Evolutionary conservation across 352 stramenopile genomes (phyloP), one percentile per base, ranked within the genome.

Genomic region (Plasmopara muralis): DNA sequence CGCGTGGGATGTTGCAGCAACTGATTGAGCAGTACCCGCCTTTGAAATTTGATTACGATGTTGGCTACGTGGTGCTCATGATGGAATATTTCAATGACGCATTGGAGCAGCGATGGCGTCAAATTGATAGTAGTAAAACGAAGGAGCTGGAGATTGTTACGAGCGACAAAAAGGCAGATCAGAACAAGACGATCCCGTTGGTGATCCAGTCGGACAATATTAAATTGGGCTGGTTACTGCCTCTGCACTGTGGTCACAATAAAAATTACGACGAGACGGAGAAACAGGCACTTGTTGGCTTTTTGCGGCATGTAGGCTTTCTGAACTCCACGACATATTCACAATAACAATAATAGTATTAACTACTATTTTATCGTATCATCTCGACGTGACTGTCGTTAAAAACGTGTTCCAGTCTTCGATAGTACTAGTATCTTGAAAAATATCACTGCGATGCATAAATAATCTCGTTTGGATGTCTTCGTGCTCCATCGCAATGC

Each of bases 191-290:
- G 37, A 18, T 65, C 6, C 47, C 67, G 30, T 65, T 71, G 48
- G 45, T 77, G 43, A 72, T 74, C 20, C 50, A 62, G 31, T 76
- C 60, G 4, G 47, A 43, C 2, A 61, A 79, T 48, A 38, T 56
- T 0, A 66, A 70, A 9, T 50, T 85, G 9, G 84, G 83, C 5
- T 72, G 57, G 6, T 61, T 95, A 10, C 59, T 95, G 16, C 65
- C 76, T 10, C 56, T 95, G 9, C 84, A 89, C 43, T 95, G 84
- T 38, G 84, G 83, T 7, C 84, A 95, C 53, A 95, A 95, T 58
- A 85, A 85, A 47, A 88, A 89, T 52, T 93, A 87, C 38, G 69
- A 75, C 34, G 79, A 91, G 16, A 50, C 51, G 4, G 84, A 94
- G 50, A 91, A 92, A 48, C 51, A 75, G 9, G 72, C 73, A 40